Conservation (phyloP, 306 rosid genomes). For the Pyrus bretschneideri region DNA sequence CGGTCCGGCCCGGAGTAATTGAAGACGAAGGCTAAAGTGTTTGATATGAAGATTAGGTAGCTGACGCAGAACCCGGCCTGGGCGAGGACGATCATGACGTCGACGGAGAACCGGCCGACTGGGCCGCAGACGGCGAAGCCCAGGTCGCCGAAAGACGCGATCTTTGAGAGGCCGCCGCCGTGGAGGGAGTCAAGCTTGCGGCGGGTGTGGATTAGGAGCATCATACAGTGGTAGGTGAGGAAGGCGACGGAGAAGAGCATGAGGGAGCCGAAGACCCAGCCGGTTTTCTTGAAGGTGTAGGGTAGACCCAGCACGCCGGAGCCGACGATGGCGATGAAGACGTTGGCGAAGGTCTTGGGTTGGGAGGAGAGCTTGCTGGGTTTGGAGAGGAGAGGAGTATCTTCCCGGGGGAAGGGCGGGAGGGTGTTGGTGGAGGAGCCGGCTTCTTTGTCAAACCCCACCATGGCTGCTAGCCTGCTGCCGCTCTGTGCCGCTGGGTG, state of each 20-base stretch:
- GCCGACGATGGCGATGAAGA: conserved; percentile 67
- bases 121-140: conserved; percentile 55
- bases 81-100: conserved; percentile 49
- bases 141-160: conserved; percentile 59
- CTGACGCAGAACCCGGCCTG: conserved; percentile 70
- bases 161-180: conserved; percentile 33
- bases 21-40: conserved; percentile 34
- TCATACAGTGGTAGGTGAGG: conserved; percentile 67
- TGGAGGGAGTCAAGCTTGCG: conserved; percentile 42
- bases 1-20: background rate
- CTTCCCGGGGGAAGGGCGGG: conserved; percentile 40
- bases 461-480: conserved; percentile 23
- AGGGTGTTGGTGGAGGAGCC: conserved; percentile 39
- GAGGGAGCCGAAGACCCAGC: conserved; percentile 48
- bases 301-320: conserved; percentile 73
- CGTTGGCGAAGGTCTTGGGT: conserved; percentile 56
- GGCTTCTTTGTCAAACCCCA: conserved; percentile 28
- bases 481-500: background rate
- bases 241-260: conserved; percentile 47
- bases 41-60: conserved; percentile 57
- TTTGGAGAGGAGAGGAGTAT: conserved; percentile 45
- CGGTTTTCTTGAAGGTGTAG: conserved; percentile 56
- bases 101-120: conserved; percentile 48
- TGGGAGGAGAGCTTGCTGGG: conserved; percentile 39
- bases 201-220: conserved; percentile 59